phyloP scores from a whole-genome alignment of 352 stramenopile genomes.

The Globisporangium uncinulatum region DNA sequence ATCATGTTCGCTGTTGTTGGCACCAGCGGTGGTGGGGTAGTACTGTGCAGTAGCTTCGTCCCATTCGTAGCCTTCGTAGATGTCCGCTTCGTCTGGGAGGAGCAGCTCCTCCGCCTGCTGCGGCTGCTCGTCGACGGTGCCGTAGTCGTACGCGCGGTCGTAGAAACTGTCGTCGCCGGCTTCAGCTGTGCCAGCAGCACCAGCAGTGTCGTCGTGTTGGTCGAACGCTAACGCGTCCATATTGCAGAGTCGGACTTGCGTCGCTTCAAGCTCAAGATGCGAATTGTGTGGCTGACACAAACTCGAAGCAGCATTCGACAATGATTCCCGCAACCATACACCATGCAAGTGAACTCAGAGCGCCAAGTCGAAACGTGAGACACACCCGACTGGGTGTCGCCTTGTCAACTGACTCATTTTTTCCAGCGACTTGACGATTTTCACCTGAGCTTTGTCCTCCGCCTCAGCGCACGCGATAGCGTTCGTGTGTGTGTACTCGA shows the following conservation, averaged over 20 bases:
- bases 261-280: not conserved
- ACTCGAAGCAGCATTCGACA: not conserved
- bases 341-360: too few species aligned
- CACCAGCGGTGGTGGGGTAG: conserved; percentile 10
- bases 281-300: not conserved
- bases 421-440: too few species aligned
- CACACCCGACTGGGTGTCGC: too few species aligned
- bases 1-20: not conserved
- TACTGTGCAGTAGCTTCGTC: conserved; percentile 11
- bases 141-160: not conserved
- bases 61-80: conserved; percentile 6
- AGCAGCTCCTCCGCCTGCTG: not conserved
- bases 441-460: too few species aligned
- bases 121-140: not conserved
- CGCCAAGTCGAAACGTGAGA: too few species aligned
- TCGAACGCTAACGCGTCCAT: too few species aligned
- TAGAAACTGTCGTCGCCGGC: conserved; percentile 1
- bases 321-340: too few species aligned
- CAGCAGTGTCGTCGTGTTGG: too few species aligned
- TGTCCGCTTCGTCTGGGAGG: not conserved
- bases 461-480: too few species aligned
- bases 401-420: too few species aligned
- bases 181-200: not conserved
- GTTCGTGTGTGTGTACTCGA: too few species aligned
- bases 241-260: not conserved